Evolutionary conservation across 306 rosid species (phyloP).

Genomic region (Dalbergia cochinchinensis): DNA sequence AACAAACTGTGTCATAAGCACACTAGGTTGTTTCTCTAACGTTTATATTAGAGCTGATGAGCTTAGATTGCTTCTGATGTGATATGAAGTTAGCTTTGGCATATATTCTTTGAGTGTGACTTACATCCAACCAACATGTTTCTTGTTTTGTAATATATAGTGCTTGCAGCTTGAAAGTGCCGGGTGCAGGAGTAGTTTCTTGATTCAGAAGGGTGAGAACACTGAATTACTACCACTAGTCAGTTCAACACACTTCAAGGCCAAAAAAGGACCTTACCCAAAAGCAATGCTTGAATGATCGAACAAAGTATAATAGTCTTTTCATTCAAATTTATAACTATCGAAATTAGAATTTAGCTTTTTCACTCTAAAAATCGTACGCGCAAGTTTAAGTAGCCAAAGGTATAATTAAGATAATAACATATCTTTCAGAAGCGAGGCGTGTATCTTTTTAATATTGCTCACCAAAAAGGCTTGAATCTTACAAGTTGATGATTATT

Average conservation of each 20-base stretch:
- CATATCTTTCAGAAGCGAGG: too few relatives aligned
- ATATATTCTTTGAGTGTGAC: constrained; percentile 88
- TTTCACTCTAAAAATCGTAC: too few relatives aligned
- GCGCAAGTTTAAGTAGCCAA: too few relatives aligned
- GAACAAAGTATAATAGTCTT: background rate
- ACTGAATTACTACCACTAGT: background rate
- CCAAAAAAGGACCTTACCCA: background rate
- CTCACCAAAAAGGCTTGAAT: constrained; percentile 13
- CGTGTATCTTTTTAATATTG: background rate
- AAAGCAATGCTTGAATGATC: background rate
- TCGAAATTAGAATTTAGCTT: too few relatives aligned
- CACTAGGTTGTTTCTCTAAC: background rate
- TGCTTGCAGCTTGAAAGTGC: constrained; percentile 54
- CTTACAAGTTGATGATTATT: background rate
- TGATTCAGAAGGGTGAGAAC: constrained; percentile 42
- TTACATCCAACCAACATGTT: constrained; percentile 36
- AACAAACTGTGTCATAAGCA: constrained; percentile 12
- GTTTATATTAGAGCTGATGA: constrained; percentile 33
- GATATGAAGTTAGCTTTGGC: constrained; percentile 55
- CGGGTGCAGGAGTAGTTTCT: constrained; percentile 46
- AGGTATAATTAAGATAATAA: too few relatives aligned
- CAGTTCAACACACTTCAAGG: background rate
- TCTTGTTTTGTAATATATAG: constrained; percentile 39
- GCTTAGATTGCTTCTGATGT: constrained; percentile 48
- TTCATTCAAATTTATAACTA: background rate